Conservation (phyloP, 148 eudicot species). For the Rhododendron simsii region DNA sequence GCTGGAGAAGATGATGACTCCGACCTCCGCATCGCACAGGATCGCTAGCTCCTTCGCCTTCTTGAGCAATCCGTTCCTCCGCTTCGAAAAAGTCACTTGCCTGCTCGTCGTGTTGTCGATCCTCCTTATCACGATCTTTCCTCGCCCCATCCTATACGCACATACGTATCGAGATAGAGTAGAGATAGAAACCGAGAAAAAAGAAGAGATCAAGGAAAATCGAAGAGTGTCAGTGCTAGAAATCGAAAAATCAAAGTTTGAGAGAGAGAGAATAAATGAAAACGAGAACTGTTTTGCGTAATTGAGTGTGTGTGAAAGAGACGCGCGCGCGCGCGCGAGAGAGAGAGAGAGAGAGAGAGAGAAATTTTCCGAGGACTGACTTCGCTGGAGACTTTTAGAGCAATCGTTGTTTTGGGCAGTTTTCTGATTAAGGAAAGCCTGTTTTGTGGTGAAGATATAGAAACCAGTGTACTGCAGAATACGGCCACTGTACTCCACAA, state of each 20-base stretch:
- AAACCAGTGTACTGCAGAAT: background rate
- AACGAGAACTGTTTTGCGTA: background rate
- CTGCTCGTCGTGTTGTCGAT: slow-evolving; percentile 61
- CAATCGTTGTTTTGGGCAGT: slow-evolving; percentile 8
- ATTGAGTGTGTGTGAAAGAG: background rate
- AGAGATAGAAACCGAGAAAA: background rate
- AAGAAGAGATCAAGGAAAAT: background rate
- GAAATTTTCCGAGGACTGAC: background rate
- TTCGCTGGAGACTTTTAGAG: slow-evolving; percentile 3
- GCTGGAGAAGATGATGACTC: slow-evolving; percentile 59
- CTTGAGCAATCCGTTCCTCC: slow-evolving; percentile 54
- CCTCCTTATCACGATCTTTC: slow-evolving; percentile 60
- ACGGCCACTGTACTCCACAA: background rate
- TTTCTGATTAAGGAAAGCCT: slow-evolving; percentile 16
- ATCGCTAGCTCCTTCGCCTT: slow-evolving; percentile 59
- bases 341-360: background rate
- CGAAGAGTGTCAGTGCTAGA: background rate
- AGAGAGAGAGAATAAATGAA: background rate
- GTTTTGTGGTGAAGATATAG: background rate
- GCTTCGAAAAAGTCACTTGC: slow-evolving; percentile 61
- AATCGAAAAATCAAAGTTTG: background rate
- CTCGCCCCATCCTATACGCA: slow-evolving; percentile 42
- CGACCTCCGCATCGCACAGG: slow-evolving; percentile 65
- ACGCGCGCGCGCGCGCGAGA: too few relatives aligned
- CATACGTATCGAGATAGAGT: background rate